Conservation (phyloP, 2,329 filamentous ascomycete genomes). For the Sarocladium kiliense region DNA sequence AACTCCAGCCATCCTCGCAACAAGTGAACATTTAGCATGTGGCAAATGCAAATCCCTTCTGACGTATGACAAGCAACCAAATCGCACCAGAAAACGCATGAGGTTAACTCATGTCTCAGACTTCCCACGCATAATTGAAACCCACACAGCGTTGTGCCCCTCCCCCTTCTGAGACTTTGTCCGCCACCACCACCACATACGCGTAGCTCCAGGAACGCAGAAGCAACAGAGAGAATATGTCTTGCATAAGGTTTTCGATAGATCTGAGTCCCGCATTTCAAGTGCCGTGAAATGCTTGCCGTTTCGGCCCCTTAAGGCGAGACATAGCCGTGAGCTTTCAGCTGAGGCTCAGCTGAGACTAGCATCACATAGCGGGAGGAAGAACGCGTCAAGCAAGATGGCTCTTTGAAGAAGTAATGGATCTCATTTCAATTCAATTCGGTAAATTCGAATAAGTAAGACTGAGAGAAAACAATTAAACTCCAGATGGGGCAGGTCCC, state of each 20-base stretch:
- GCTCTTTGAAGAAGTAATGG: too few relatives aligned
- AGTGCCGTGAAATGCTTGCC: background rate
- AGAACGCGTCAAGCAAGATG: too few relatives aligned
- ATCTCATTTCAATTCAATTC: too few relatives aligned
- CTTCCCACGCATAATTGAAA: too few relatives aligned
- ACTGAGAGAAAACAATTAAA: too few relatives aligned
- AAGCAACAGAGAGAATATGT: too few relatives aligned
- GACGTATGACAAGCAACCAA: background rate
- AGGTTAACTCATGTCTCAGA: background rate
- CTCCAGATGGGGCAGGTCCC: too few relatives aligned
- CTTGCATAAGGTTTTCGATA: background rate
- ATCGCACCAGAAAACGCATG: background rate
- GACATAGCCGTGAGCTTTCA: background rate
- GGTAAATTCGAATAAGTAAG: too few relatives aligned
- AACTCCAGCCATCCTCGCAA: too few relatives aligned
- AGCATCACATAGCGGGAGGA: background rate
- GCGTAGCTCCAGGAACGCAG: background rate
- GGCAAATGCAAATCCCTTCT: too few relatives aligned
- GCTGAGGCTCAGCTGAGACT: background rate
- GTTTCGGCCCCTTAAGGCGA: background rate
- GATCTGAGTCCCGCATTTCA: background rate
- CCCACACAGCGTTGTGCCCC: too few relatives aligned
- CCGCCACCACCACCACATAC: background rate
- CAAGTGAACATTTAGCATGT: too few relatives aligned
- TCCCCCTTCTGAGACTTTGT: background rate